phyloP scores from a whole-genome alignment of 257 asterid genomes.

The Solanum tarapatanum region DNA sequence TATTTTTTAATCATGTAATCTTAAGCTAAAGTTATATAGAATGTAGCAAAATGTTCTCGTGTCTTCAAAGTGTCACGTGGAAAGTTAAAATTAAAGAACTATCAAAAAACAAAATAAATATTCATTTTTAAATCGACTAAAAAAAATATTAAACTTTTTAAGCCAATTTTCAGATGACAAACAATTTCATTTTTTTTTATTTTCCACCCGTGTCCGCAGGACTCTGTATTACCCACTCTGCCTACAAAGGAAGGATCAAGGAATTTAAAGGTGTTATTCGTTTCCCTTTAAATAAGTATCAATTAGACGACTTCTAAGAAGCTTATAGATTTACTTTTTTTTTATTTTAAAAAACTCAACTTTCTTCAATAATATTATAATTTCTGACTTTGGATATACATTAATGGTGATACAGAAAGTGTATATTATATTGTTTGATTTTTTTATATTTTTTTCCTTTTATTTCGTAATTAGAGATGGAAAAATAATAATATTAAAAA shows the following conservation, averaged over 20 bases:
- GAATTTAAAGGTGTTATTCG: conserved; percentile 12
- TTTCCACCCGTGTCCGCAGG: background rate
- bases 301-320: conserved; percentile 24
- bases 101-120: background rate
- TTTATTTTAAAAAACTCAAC: too few species aligned
- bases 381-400: conserved; percentile 15
- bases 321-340: background rate
- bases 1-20: too few species aligned
- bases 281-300: background rate
- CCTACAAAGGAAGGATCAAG: conserved; percentile 15
- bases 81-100: too few species aligned
- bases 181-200: background rate
- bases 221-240: background rate
- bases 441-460: background rate
- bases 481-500: background rate
- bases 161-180: background rate
- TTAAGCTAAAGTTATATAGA: background rate
- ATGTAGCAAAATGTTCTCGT: background rate
- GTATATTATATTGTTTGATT: background rate
- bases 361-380: background rate
- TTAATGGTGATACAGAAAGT: background rate
- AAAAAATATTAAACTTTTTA: background rate
- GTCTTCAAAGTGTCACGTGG: background rate
- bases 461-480: background rate
- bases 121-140: too few species aligned